Conservation (phyloP, 2,329 filamentous ascomycete species). For the Aspergillus candidus region DNA sequence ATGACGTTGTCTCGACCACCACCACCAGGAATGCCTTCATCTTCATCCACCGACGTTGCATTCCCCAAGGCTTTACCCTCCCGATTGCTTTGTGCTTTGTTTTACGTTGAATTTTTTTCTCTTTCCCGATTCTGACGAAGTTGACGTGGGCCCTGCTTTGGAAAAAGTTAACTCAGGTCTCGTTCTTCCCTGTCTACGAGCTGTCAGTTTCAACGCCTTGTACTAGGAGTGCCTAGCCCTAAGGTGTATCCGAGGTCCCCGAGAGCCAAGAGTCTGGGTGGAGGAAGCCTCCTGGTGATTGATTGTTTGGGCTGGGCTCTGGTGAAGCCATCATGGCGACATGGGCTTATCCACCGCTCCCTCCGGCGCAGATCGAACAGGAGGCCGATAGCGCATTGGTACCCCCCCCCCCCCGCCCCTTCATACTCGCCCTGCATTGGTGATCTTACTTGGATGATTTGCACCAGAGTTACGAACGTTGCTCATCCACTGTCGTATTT, state of each 20-base stretch:
- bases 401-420: conserved; percentile 8
- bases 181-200: too few relatives aligned
- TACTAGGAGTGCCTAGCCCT: too few relatives aligned
- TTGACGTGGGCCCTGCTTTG: too few relatives aligned
- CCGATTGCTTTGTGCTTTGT: conserved; percentile 6
- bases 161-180: too few relatives aligned
- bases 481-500: conserved; percentile 6
- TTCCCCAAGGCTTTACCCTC: conserved; percentile 11
- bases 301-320: too few relatives aligned
- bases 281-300: too few relatives aligned
- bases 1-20: conserved; percentile 26
- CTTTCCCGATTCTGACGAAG: too few relatives aligned
- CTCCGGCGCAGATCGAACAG: conserved; percentile 44
- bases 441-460: background rate
- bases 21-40: conserved; percentile 3
- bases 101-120: conserved; percentile 18
- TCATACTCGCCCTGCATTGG: background rate
- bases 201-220: too few relatives aligned
- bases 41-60: conserved; percentile 23
- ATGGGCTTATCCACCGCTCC: conserved; percentile 55
- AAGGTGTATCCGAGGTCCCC: too few relatives aligned
- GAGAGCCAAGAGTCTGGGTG: too few relatives aligned
- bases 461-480: background rate
- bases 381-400: conserved; percentile 52
- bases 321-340: conserved; percentile 48